A percentile compares a stretch with the other conserved stretches of the same genome.
phyloP scores from a whole-genome alignment of 2,329 filamentous ascomycete genomes.

The Paradendryphiella salina region DNA sequence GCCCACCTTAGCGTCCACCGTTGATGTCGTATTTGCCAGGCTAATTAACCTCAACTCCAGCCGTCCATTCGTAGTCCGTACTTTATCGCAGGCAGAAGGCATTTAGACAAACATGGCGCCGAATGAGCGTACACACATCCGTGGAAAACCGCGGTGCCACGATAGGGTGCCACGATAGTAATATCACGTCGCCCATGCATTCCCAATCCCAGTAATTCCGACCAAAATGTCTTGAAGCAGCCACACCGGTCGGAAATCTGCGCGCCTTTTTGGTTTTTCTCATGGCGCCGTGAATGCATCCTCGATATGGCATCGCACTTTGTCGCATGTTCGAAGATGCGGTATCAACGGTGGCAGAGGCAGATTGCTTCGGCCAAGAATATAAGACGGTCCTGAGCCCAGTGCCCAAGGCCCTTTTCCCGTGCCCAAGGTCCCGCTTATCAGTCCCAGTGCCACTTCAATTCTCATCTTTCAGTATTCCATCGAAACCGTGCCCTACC shows the following conservation, averaged over 20 bases:
- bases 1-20: too few species aligned
- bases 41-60: background rate
- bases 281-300: too few species aligned
- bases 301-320: background rate
- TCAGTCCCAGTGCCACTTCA: background rate
- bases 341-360: background rate
- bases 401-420: background rate
- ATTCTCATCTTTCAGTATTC: background rate
- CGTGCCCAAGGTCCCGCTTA: background rate
- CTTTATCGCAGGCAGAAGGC: background rate
- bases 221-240: too few species aligned
- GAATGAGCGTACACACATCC: too few species aligned
- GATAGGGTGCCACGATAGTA: too few species aligned
- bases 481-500: background rate
- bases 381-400: background rate
- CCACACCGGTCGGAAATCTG: too few species aligned
- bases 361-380: background rate
- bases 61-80: background rate
- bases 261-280: too few species aligned
- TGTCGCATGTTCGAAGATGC: background rate
- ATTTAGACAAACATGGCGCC: too few species aligned
- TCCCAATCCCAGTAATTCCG: too few species aligned
- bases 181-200: too few species aligned
- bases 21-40: background rate
- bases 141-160: too few species aligned